Evolutionary conservation across 225 moss, liverwort and hornwort species (phyloP).

Genomic region (Physcomitrellopsis africana): DNA sequence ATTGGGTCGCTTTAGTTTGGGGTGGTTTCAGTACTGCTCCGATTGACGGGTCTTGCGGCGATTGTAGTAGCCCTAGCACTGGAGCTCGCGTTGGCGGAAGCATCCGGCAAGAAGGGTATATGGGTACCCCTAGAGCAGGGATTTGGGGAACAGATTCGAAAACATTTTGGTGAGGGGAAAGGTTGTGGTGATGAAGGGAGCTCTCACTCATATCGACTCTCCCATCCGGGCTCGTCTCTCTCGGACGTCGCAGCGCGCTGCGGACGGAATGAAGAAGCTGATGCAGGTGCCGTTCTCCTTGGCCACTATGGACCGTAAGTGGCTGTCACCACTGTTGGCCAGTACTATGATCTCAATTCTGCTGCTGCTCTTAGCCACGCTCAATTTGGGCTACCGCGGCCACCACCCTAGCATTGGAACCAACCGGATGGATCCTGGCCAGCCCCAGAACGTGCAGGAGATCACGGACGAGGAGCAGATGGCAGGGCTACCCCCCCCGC

Average conservation of each 20-base stretch:
- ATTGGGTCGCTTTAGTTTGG: too few relatives aligned
- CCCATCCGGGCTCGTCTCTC: conserved; percentile 35
- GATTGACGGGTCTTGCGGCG: too few relatives aligned
- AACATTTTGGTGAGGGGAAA: too few relatives aligned
- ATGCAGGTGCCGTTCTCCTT: conserved; percentile 54
- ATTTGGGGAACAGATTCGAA: too few relatives aligned
- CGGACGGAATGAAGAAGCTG: conserved; percentile 60
- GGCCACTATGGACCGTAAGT: conserved; percentile 69
- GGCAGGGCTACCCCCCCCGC: conserved; percentile 58
- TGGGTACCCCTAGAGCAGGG: too few relatives aligned
- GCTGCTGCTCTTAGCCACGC: conserved; percentile 66
- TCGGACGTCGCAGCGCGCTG: conserved; percentile 14
- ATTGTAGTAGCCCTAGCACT: too few relatives aligned
- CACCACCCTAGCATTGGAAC: conserved; percentile 32
- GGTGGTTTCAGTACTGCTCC: too few relatives aligned
- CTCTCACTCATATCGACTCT: conserved; percentile 28
- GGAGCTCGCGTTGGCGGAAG: too few relatives aligned
- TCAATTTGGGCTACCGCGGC: conserved; percentile 61
- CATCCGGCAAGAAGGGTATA: too few relatives aligned
- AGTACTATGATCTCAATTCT: conserved; percentile 64
- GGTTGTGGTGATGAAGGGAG: conserved; percentile 33
- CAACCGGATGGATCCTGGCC: conserved; percentile 16
- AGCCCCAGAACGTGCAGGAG: conserved; percentile 28
- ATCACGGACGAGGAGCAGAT: conserved; percentile 12
- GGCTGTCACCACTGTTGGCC: conserved; percentile 68